Evolutionary conservation across 2,329 filamentous ascomycete species (phyloP).

Genomic region (Endothia cerciana): DNA sequence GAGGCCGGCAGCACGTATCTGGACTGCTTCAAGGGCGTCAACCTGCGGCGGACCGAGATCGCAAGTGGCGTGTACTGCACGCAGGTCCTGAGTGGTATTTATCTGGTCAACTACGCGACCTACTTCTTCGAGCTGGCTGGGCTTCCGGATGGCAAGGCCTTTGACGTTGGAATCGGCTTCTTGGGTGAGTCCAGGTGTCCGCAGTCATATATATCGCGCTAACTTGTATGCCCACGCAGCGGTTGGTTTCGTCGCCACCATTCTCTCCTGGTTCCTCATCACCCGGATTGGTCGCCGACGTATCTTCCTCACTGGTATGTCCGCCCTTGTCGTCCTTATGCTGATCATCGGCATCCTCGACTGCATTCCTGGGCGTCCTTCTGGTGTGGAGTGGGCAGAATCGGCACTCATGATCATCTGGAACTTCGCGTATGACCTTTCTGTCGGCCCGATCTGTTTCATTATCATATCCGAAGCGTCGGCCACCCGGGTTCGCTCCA

Average conservation of each 20-base stretch:
- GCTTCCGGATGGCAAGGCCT: slow-evolving; percentile 51
- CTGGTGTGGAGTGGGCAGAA: slow-evolving; percentile 49
- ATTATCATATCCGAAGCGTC: slow-evolving; percentile 59
- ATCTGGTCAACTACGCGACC: slow-evolving; percentile 67
- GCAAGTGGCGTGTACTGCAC: slow-evolving; percentile 65
- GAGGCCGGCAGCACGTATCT: slow-evolving; percentile 52
- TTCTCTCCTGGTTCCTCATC: slow-evolving; percentile 58
- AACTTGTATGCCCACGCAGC: slow-evolving; percentile 32
- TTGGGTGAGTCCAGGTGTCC: slow-evolving; percentile 37
- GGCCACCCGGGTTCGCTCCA: slow-evolving; percentile 48
- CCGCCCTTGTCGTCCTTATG: slow-evolving; percentile 47
- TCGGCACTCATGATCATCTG: slow-evolving; percentile 55
- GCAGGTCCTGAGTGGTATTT: slow-evolving; percentile 66
- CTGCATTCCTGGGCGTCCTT: slow-evolving; percentile 46
- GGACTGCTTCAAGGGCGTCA: slow-evolving; percentile 55
- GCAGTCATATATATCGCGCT: slow-evolving; percentile 2
- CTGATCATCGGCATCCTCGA: slow-evolving; percentile 53
- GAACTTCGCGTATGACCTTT: slow-evolving; percentile 56
- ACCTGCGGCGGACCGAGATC: slow-evolving; percentile 58
- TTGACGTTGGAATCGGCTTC: slow-evolving; percentile 59
- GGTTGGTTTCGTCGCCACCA: slow-evolving; percentile 57
- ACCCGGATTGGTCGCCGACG: slow-evolving; percentile 53
- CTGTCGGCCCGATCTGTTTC: slow-evolving; percentile 54
- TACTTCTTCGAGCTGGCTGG: slow-evolving; percentile 65
- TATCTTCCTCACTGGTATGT: slow-evolving; percentile 53